Evolutionary conservation across 2,329 filamentous ascomycete genomes (phyloP).

Genomic region (Phoma herbarum): DNA sequence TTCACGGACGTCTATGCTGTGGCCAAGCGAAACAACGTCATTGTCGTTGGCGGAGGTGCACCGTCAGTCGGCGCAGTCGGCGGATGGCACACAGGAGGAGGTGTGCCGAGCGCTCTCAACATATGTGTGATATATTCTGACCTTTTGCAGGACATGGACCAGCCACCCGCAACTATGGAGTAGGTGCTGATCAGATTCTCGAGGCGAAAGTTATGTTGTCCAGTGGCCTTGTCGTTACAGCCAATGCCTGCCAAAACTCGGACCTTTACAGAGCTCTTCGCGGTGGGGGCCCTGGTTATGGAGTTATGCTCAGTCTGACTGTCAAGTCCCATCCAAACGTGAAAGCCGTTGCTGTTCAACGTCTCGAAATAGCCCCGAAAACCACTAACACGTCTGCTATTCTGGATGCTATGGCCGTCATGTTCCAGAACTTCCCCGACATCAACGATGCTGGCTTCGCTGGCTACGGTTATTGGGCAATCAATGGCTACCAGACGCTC

Average conservation of each 20-base stretch:
- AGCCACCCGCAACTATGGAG: conserved; percentile 49
- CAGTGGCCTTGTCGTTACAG: conserved; percentile 20
- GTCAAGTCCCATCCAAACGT: conserved; percentile 19
- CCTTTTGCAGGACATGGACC: conserved; percentile 40
- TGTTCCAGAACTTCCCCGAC: conserved; percentile 8
- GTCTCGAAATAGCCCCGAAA: conserved; percentile 1
- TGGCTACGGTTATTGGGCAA: conserved; percentile 8
- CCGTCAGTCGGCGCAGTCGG: conserved; percentile 4
- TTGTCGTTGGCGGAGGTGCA: conserved; percentile 9
- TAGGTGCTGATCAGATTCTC: conserved; percentile 50
- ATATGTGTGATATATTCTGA: background rate
- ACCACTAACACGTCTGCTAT: conserved; percentile 2
- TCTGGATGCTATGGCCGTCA: background rate
- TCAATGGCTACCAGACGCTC: conserved; percentile 1
- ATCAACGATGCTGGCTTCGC: conserved; percentile 7
- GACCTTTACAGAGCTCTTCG: conserved; percentile 54
- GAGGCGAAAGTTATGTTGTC: conserved; percentile 49
- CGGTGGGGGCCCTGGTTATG: conserved; percentile 54
- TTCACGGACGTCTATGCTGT: conserved; percentile 3
- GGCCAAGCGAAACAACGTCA: background rate
- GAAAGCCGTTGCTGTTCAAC: conserved; percentile 2
- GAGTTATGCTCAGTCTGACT: conserved; percentile 44
- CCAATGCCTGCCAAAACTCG: conserved; percentile 36
- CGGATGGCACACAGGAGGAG: conserved; percentile 6
- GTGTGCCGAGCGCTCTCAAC: background rate